A percentile compares a stretch with the other conserved stretches of the same genome.
phyloP scores from a whole-genome alignment of 352 stramenopile genomes.

The Globisporangium solare region DNA sequence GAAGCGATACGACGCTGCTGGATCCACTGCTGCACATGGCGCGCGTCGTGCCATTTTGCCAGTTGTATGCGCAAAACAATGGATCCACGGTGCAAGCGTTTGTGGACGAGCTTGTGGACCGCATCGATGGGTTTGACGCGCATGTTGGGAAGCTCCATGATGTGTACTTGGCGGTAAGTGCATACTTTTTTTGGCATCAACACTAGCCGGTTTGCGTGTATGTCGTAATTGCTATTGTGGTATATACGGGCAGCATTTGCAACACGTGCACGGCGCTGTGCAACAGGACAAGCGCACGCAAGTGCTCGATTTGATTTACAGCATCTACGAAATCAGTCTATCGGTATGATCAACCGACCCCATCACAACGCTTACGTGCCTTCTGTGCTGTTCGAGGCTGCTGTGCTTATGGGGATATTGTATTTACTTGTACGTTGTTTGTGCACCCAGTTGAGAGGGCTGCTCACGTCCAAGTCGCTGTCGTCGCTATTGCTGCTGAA shows the following conservation, averaged over 20 bases:
- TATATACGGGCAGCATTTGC: constrained; percentile 29
- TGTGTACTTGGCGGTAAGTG: constrained; percentile 32
- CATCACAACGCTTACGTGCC: not conserved
- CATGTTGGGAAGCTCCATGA: constrained; percentile 19
- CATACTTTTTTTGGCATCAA: not conserved
- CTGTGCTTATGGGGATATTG: not conserved
- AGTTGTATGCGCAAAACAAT: constrained; percentile 44
- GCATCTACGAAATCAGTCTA: constrained; percentile 39
- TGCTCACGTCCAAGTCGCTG: constrained; percentile 22
- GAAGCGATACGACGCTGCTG: constrained; percentile 11
- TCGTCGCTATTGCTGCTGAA: constrained; percentile 29
- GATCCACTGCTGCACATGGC: constrained; percentile 42
- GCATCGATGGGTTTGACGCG: constrained; percentile 17
- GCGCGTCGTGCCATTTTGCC: constrained; percentile 55
- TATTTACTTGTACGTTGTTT: not conserved
- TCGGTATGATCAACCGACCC: constrained; percentile 16
- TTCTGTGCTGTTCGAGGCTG: not conserved
- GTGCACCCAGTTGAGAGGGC: constrained; percentile 5
- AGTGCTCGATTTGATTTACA: constrained; percentile 37
- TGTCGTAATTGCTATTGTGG: not conserved
- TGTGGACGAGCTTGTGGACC: constrained; percentile 20
- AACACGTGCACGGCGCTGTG: constrained; percentile 22
- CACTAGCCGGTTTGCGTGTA: not conserved
- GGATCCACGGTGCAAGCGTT: constrained; percentile 19
- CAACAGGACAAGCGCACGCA: constrained; percentile 24